A percentile compares a stretch with the other conserved stretches of the same genome.
Evolutionary conservation across 257 asterid species (phyloP).

Genomic region (Plectranthus barbatus): DNA sequence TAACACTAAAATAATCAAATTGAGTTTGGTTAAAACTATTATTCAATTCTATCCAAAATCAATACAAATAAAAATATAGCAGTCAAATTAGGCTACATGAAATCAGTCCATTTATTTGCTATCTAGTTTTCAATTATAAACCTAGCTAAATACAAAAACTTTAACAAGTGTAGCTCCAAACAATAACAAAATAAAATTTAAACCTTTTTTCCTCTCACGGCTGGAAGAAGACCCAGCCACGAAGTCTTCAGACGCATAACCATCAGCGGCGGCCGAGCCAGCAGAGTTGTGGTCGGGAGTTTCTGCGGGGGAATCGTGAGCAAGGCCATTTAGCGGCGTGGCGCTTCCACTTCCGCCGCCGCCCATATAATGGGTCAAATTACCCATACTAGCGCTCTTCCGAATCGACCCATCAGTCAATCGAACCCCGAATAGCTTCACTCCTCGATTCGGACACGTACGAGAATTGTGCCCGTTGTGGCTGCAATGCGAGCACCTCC

Average conservation of each 20-base stretch:
- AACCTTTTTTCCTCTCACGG: slow-evolving; percentile 98
- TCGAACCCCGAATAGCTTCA: slow-evolving; percentile 94
- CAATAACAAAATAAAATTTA: neutral
- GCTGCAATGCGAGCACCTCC: slow-evolving; percentile 99
- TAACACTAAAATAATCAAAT: neutral
- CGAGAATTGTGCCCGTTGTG: slow-evolving; percentile 96
- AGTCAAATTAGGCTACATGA: no score
- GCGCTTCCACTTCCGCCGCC: slow-evolving; percentile 41
- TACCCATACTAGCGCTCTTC: slow-evolving; percentile 99
- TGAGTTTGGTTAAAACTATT: no score
- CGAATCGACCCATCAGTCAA: slow-evolving; percentile 97
- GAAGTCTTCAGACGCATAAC: slow-evolving; percentile 93
- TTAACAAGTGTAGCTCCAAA: no score
- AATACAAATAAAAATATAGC: no score
- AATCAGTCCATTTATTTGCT: no score
- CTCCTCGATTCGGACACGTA: slow-evolving; percentile 98
- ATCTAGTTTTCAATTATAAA: no score
- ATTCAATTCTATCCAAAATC: neutral
- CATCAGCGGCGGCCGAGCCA: slow-evolving; percentile 55
- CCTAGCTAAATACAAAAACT: no score
- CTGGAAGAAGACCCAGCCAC: slow-evolving; percentile 84
- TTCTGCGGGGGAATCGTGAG: slow-evolving; percentile 66
- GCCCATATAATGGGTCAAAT: slow-evolving; percentile 73
- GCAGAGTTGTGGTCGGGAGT: slow-evolving; percentile 87
- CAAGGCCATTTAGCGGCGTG: slow-evolving; percentile 47